Evolutionary conservation across 1,284 basidiomycete genomes (phyloP).

Genomic region (Fistulina hepatica): DNA sequence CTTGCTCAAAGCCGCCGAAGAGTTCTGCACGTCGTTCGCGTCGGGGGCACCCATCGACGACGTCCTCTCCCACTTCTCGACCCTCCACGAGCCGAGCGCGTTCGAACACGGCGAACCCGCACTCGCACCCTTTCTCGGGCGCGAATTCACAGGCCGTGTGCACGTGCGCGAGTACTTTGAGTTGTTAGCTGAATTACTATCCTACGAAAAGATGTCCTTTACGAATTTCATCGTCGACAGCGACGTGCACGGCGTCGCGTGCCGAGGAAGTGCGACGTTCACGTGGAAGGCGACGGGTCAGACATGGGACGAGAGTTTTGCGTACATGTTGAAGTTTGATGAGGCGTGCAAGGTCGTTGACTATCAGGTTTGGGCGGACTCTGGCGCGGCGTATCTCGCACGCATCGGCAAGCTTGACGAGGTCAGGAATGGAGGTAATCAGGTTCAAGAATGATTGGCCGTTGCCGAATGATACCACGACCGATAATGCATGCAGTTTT

Average conservation of each 20-base stretch:
- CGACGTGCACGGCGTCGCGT: constrained; percentile 37
- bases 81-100: constrained; percentile 31
- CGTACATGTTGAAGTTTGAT: constrained; percentile 52
- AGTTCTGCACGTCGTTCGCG: constrained; percentile 45
- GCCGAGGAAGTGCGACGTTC: constrained; percentile 44
- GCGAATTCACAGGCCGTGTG: constrained; percentile 32
- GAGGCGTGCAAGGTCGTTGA: constrained; percentile 39
- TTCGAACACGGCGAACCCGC: constrained; percentile 46
- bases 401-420: constrained; percentile 35
- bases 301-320: constrained; percentile 54
- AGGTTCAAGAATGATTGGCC: no score
- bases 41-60: constrained; percentile 29
- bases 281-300: constrained; percentile 42
- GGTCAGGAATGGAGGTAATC: no score
- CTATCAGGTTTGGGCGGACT: constrained; percentile 61
- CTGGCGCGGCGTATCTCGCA: constrained; percentile 52
- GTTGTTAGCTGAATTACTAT: constrained; percentile 33
- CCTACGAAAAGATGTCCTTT: constrained; percentile 31
- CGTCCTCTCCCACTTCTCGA: constrained; percentile 43
- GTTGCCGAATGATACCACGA: no score
- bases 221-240: constrained; percentile 32
- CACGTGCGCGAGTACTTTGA: constrained; percentile 41
- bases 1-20: constrained; percentile 34
- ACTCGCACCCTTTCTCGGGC: constrained; percentile 51
- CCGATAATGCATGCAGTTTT: no score